Base-by-base conservation (phyloP, 2,329 filamentous ascomycete species). In the Rutstroemia sp. region DNA sequence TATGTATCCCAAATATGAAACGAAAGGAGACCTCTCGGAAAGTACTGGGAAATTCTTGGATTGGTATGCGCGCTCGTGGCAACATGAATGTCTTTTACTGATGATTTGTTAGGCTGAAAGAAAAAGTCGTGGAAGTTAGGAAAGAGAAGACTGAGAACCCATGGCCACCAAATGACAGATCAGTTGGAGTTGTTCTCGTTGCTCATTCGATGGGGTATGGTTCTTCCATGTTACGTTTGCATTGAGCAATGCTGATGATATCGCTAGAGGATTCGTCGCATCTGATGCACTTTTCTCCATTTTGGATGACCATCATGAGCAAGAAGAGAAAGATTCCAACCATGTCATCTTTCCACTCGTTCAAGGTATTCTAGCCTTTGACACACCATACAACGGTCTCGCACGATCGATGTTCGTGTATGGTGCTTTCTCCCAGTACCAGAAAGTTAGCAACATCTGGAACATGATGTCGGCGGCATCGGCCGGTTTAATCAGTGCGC, bases 371-470 rank as follows among this genome's bases (percentile, higher is more conserved):
- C 76, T 95, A 37, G 83, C 89, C 6, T 94, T 94, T 65, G 90
- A 95, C 70, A 95, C 91, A 0, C 91, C 91, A 0, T 95, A 86
- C 71, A 83, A 89, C 57, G 85, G 86, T 6, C 76, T 82, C 16
- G 77, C 79, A 2, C 72, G 79, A 12, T 78, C 77, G 49, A 80
- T 82, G 78, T 82, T 82, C 58, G 79, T 81, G 46, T 82, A 82
- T 60, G 79, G 79, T 46, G 79, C 79, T 34, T 82, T 82, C 55
- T 80, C 77, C 51, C 81, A 81, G 67, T 82, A 82, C 63, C 75
- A 78, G 57, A 81, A 80, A 56, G 76, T 82, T 60, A 78, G 73
- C 66, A 73, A 71, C 48, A 77, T 81, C 39, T 81, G 80, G 70
- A 81, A 81, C 57, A 75, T 79, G 63, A 79, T 81, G 76, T 78